Base-by-base conservation (phyloP, 1,284 basidiomycete species). In the Vanrija sp. region DNA sequence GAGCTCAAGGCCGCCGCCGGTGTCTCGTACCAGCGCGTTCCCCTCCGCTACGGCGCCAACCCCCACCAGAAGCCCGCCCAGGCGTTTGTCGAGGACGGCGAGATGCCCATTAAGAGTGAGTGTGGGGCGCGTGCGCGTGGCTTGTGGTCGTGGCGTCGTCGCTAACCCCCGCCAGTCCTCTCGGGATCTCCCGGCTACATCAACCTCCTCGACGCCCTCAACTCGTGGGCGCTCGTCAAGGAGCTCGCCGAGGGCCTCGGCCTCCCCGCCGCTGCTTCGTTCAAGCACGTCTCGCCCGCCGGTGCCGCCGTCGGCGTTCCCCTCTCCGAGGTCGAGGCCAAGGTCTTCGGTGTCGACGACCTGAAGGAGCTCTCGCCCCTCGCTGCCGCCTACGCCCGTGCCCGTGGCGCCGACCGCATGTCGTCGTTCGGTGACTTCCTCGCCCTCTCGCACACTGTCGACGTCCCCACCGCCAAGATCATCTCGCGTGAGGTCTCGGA, bases 341-440 rank as follows among this genome's bases (percentile, higher is more conserved):
- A 90, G 69, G 94, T 98, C 0, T 98, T 95, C 68, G 95, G 93
- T 15, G 95, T 98, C 2, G 93, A 97, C 51, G 95, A 98, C 69
- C 80, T 98, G 54, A 87, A 89, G 69, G 82, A 87, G 42, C 80
- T 99, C 42, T 93, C 92, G 1, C 85, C 88, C 12, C 81, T 98
- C 45, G 95, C 95, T 22, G 84, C 84, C 53, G 96, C 96, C 2
- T 99, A 98, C 69, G 94, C 95, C 38, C 87, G 96, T 56, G 96
- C 95, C 51, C 85, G 96, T 72, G 94, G 89, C 61, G 96, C 95
- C 18, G 96, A 99, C 76, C 86, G 95, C 52, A 99, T 99, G 95
- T 97, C 93, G 2, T 97, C 92, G 6, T 99, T 98, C 72, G 95
- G 95, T 22, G 96, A 99, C 79, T 96, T 98, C 75, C 95, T 99